These are phyloP conservation scores for Triangularia verruculosa DNA, from an alignment of 2,329 filamentous ascomycete genomes.

Conservation along the genomic window DNA sequence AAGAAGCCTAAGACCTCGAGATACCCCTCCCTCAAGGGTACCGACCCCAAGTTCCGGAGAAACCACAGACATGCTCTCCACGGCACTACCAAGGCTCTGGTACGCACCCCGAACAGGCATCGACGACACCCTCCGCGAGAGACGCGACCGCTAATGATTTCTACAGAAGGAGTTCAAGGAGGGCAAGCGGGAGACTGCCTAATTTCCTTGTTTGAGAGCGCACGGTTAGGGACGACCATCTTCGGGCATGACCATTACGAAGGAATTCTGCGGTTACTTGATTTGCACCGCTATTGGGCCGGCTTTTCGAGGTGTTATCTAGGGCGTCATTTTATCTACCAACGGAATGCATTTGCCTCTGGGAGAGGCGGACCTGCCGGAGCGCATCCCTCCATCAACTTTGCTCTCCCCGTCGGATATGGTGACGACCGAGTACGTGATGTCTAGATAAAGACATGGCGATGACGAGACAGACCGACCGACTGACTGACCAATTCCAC, in stretches of 20 bases:
- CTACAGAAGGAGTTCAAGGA: slow-evolving; percentile 94
- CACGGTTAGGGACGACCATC: slow-evolving; percentile 22
- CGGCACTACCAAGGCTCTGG: slow-evolving; percentile 96
- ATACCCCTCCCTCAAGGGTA: slow-evolving; percentile 98
- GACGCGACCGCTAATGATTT: slow-evolving; percentile 30
- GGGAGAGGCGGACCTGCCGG: slow-evolving; percentile 22
- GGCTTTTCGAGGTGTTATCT: slow-evolving; percentile 31
- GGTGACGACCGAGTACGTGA: background rate
- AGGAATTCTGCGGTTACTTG: slow-evolving; percentile 25
- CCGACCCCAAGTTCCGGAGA: slow-evolving; percentile 99
- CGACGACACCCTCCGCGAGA: slow-evolving; percentile 12
- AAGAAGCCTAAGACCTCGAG: slow-evolving; percentile 99
- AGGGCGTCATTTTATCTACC: slow-evolving; percentile 28
- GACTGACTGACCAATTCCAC: background rate
- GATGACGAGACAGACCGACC: slow-evolving; percentile 7
- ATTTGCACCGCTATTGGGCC: slow-evolving; percentile 23
- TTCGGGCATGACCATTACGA: slow-evolving; percentile 29
- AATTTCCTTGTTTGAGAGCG: slow-evolving; percentile 23
- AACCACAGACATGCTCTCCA: slow-evolving; percentile 99
- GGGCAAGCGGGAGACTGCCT: slow-evolving; percentile 56
- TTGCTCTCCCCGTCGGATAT: background rate
- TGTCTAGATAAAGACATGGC: background rate
- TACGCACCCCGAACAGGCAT: slow-evolving; percentile 50
- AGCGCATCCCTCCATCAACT: slow-evolving; percentile 2
- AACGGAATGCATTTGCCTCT: slow-evolving; percentile 29